Conservation (phyloP, 371 early-diverging fungal genomes). For the Capillidium heterosporum region DNA sequence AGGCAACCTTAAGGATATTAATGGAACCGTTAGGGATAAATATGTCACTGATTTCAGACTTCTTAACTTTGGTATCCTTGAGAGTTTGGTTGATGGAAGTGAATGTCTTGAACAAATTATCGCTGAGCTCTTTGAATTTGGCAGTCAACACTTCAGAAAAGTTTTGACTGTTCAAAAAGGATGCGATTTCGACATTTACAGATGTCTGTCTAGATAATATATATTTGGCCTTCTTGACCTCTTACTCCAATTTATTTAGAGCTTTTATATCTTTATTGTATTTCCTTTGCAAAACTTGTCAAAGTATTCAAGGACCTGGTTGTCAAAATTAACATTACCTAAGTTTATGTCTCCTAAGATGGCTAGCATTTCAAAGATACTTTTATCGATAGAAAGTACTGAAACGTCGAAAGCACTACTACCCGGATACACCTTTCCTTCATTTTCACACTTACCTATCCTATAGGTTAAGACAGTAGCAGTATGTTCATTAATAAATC, state of each 20-base stretch:
- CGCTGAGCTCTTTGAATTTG: conserved; percentile 87
- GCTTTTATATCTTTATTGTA: conserved; percentile 48
- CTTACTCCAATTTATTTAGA: too few relatives aligned
- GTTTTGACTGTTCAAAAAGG: conserved; percentile 95
- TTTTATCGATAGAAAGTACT: conserved; percentile 68
- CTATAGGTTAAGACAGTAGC: conserved; percentile 91
- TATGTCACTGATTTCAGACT: conserved; percentile 87
- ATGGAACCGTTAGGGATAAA: conserved; percentile 99
- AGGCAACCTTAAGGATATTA: conserved; percentile 95
- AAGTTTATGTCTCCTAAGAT: conserved; percentile 80
- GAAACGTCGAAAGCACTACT: conserved; percentile 94
- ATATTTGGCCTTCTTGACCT: conserved; percentile 79
- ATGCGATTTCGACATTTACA: conserved; percentile 79
- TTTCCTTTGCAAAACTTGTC: conserved; percentile 53
- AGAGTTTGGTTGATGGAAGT: conserved; percentile 94
- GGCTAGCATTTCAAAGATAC: conserved; percentile 69
- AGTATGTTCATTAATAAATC: conserved; percentile 87
- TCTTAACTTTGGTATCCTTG: conserved; percentile 81
- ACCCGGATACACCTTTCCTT: conserved; percentile 74
- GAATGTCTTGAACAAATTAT: conserved; percentile 80
- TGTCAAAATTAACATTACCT: conserved; percentile 84
- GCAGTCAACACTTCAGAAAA: conserved; percentile 87
- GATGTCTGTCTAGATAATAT: conserved; percentile 66
- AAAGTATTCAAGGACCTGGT: conserved; percentile 65
- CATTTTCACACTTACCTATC: conserved; percentile 40